Percentiles rank a stretch among this genome's conserved stretches.
Evolutionary conservation across 2,329 filamentous ascomycete genomes (phyloP).

Genomic region (Thermothelomyces thermophilus): DNA sequence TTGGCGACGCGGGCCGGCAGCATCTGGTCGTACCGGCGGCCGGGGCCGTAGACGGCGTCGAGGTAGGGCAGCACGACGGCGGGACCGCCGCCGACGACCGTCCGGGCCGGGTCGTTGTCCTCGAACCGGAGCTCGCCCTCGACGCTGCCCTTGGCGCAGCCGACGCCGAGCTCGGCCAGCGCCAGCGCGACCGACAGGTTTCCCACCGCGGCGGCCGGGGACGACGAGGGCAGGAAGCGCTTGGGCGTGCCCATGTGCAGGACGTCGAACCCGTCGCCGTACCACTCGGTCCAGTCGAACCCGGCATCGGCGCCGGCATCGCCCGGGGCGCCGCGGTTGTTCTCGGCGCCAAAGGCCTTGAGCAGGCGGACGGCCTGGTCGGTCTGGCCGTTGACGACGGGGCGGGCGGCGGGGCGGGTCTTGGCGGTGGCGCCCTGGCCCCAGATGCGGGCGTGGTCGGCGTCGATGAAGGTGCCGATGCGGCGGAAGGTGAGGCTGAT

Average conservation of each 20-base stretch:
- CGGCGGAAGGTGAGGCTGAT: conserved; percentile 88
- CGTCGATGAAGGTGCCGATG: conserved; percentile 77
- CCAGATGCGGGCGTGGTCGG: conserved; percentile 66
- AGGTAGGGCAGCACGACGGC: conserved; percentile 54
- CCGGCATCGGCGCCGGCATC: not conserved
- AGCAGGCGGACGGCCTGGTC: conserved; percentile 63
- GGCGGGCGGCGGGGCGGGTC: conserved; percentile 48
- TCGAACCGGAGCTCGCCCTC: conserved; percentile 41
- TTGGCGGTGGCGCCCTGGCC: conserved; percentile 81
- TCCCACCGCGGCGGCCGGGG: conserved; percentile 26
- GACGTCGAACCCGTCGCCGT: conserved; percentile 80
- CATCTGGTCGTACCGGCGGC: conserved; percentile 25
- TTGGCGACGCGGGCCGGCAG: conserved; percentile 31
- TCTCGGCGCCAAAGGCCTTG: conserved; percentile 76
- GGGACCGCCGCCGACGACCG: conserved; percentile 43
- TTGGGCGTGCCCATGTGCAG: conserved; percentile 55
- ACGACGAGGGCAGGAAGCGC: conserved; percentile 36
- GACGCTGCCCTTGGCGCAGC: conserved; percentile 39
- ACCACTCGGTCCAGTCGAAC: conserved; percentile 57
- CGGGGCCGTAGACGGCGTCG: conserved; percentile 43
- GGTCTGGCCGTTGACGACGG: conserved; percentile 63
- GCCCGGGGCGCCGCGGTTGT: conserved; percentile 42
- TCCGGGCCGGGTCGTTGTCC: conserved; percentile 46
- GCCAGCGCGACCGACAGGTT: conserved; percentile 47
- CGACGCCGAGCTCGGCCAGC: conserved; percentile 42